Evolutionary conservation across 2,329 filamentous ascomycete genomes (phyloP), one percentile per base, ranked within the genome.

Genomic region (Xylogone sp.): DNA sequence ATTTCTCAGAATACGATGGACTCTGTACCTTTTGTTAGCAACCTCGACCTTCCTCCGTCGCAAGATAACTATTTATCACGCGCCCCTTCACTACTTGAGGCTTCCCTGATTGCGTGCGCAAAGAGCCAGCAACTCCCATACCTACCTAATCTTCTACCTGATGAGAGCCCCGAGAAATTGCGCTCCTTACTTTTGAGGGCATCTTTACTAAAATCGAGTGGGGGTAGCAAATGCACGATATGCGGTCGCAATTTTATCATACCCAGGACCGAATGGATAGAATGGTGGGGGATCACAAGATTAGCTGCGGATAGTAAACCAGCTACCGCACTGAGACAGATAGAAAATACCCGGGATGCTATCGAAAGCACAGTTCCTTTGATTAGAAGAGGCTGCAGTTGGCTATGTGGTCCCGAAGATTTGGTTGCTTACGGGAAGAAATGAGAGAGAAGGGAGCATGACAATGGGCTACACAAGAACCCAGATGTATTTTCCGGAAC

Each of bases 181-280:
- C 29, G 21, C 22, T 16, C 24, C 2, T 31, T 50, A 18, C 48
- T 50, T 16, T 6, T 7, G 3, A 39, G 39, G 45, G 56, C 55
- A n/a, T 45, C 70, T 74, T 4, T 63, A 3, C 71, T 75, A 53
- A 73, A 73, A 34, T 71, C 77, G 34, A 66, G 65, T 0, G 81
- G 81, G 3, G 76, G 77, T 1, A 59, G 75, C 22, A 60, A 61
- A 2, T 86, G 83, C 58, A 76, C 78, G 1, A 68, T 73, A 0
- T 86, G 83, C 59, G 58, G 65, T 21, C 72, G 74, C 22, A 61
- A 63, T 8, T 73, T 79, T 3, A 68, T 82, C 6, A 68, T 78
- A 20, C 77, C 82, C 2, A 66, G 74, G 3, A 70, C 77, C 0
- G 74, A 82, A 59, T 86, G 83, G 83, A 67, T 86, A 7, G 83